Percentiles rank a stretch among this genome's conserved stretches.
phyloP scores from a whole-genome alignment of 495 filamentous ascomycete genomes.

The Lophiotrema nucula region DNA sequence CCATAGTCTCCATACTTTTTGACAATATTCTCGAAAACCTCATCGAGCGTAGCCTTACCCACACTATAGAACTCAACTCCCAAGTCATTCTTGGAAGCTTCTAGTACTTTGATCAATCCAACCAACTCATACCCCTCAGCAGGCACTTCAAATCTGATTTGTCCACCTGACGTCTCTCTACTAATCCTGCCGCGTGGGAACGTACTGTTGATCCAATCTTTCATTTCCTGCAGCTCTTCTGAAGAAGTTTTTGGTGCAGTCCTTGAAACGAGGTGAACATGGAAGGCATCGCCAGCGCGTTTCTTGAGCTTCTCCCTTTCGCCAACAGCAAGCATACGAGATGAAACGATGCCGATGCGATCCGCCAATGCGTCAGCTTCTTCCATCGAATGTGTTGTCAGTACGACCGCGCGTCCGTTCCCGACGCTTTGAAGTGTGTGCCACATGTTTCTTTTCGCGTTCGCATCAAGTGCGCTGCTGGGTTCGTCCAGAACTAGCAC shows the following conservation, averaged over 20 bases:
- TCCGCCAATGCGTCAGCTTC: constrained; percentile 33
- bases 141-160: constrained; percentile 18
- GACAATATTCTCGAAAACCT: constrained; percentile 29
- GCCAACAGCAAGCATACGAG: constrained; percentile 26
- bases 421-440: constrained; percentile 36
- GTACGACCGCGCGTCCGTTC: constrained; percentile 39
- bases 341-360: constrained; percentile 28
- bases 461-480: constrained; percentile 51
- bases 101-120: constrained; percentile 8
- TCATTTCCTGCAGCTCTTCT: constrained; percentile 4
- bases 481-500: constrained; percentile 54
- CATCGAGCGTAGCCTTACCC: constrained; percentile 22
- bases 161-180: constrained; percentile 20
- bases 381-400: constrained; percentile 49
- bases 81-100: constrained; percentile 10
- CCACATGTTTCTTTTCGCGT: constrained; percentile 53
- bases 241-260: constrained; percentile 8
- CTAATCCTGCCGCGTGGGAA: constrained; percentile 2
- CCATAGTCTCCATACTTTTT: constrained; percentile 13
- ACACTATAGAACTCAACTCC: constrained; percentile 24
- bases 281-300: constrained; percentile 18
- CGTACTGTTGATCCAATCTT: constrained; percentile 2
- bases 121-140: constrained; percentile 6
- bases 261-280: constrained; percentile 18
- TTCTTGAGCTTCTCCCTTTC: constrained; percentile 9